phyloP scores from a whole-genome alignment of 73 alveolate genomes.

The Effrenium voratum region DNA sequence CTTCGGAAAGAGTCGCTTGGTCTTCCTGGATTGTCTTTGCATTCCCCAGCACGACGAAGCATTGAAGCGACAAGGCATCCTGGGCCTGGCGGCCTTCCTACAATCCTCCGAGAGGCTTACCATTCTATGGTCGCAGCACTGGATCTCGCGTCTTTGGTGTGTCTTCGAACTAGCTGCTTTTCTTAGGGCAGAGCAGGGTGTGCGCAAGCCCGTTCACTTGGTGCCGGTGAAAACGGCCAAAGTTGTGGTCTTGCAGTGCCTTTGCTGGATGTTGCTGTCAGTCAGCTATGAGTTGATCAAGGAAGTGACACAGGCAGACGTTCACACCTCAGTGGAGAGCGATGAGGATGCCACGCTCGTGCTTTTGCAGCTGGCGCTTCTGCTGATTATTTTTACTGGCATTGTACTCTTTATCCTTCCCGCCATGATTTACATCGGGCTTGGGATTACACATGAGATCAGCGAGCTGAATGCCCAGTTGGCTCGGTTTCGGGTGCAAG shows the following conservation, averaged over 20 bases:
- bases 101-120: neutral
- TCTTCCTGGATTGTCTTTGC: neutral
- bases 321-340: neutral
- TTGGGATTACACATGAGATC: neutral
- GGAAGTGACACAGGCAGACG: neutral
- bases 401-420: neutral
- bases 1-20: neutral
- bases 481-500: neutral
- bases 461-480: conserved; percentile 9
- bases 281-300: neutral
- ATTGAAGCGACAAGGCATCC: neutral
- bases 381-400: neutral
- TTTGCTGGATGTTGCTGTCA: neutral
- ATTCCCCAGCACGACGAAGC: neutral
- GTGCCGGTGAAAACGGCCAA: conserved; percentile 15
- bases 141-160: neutral
- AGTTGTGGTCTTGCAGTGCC: neutral
- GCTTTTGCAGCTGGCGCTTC: too few relatives aligned
- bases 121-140: neutral
- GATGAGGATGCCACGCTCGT: neutral
- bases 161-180: neutral
- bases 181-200: too few relatives aligned
- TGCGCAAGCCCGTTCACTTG: neutral
- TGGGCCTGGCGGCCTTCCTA: neutral
- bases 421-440: conserved; percentile 12